Evolutionary conservation across 2,329 filamentous ascomycete genomes (phyloP).

Genomic region (Fusarium continuum): DNA sequence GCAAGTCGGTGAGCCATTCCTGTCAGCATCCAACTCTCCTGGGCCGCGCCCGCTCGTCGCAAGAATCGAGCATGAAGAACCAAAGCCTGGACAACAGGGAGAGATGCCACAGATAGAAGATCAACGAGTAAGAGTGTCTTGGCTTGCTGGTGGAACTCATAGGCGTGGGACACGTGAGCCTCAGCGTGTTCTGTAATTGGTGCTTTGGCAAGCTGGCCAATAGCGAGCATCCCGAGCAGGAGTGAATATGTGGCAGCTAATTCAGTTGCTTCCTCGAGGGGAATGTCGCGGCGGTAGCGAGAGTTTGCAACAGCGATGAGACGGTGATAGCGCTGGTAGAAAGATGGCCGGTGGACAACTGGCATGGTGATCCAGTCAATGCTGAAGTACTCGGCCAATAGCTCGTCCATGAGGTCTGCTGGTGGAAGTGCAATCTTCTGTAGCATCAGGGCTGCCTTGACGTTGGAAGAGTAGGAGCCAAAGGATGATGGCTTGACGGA

Average conservation of each 20-base stretch:
- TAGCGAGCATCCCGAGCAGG: constrained; percentile 40
- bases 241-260: constrained; percentile 40
- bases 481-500: constrained; percentile 38
- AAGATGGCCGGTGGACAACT: constrained; percentile 37
- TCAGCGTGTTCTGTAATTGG: constrained; percentile 1
- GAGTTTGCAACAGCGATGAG: constrained; percentile 43
- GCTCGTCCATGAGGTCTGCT: constrained; percentile 41
- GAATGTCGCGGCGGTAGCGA: constrained; percentile 42
- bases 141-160: constrained; percentile 40
- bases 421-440: constrained; percentile 41
- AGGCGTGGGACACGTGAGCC: constrained; percentile 16
- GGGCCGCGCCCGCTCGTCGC: constrained; percentile 22
- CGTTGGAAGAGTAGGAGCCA: constrained; percentile 44
- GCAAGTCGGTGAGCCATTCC: constrained; percentile 40
- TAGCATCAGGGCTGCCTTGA: constrained; percentile 41
- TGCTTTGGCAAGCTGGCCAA: constrained; percentile 36
- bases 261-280: constrained; percentile 40
- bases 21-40: constrained; percentile 41
- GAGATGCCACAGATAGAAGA: constrained; percentile 32
- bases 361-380: constrained; percentile 42
- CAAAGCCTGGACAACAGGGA: constrained; percentile 39
- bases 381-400: constrained; percentile 39
- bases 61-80: constrained; percentile 40
- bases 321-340: constrained; percentile 40
- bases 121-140: constrained; percentile 38